Conservation (phyloP, 2,329 filamentous ascomycete genomes). For the Scedosporium dehoogii region DNA sequence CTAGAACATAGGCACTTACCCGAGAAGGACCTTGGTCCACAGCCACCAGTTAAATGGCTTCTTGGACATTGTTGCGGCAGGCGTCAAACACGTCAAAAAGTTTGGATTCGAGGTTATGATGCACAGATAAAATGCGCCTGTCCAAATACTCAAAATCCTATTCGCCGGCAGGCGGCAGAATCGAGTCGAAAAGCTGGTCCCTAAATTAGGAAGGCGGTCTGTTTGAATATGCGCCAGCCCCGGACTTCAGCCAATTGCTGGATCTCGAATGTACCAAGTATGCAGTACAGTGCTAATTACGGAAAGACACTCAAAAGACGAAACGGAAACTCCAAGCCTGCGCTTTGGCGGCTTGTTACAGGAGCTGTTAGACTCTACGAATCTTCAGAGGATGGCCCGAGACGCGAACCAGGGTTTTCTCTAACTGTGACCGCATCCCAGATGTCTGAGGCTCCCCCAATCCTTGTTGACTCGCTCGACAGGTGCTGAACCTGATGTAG, state of each 20-base stretch:
- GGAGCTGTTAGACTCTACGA: too few species aligned
- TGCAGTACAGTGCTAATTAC: too few species aligned
- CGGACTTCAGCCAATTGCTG: too few species aligned
- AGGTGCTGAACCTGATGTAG: neutral
- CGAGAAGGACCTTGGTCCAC: conserved; percentile 60
- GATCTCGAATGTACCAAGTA: too few species aligned
- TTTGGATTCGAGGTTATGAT: neutral
- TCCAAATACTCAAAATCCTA: neutral
- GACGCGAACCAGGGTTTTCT: neutral
- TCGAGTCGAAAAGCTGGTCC: neutral
- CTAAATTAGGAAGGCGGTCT: neutral
- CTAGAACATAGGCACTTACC: conserved; percentile 38
- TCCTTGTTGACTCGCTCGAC: neutral
- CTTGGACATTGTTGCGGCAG: conserved; percentile 5
- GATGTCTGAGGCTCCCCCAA: neutral
- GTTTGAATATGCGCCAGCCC: neutral
- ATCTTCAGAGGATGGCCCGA: neutral
- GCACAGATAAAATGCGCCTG: neutral
- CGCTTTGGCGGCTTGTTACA: too few species aligned
- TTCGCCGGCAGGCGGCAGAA: neutral
- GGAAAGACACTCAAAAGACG: too few species aligned
- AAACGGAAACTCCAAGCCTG: too few species aligned
- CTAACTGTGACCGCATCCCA: neutral
- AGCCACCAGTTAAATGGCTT: conserved; percentile 31
- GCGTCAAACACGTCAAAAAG: neutral